Conservation (phyloP, 441 rosid genomes). For the Eruca vesicaria region DNA sequence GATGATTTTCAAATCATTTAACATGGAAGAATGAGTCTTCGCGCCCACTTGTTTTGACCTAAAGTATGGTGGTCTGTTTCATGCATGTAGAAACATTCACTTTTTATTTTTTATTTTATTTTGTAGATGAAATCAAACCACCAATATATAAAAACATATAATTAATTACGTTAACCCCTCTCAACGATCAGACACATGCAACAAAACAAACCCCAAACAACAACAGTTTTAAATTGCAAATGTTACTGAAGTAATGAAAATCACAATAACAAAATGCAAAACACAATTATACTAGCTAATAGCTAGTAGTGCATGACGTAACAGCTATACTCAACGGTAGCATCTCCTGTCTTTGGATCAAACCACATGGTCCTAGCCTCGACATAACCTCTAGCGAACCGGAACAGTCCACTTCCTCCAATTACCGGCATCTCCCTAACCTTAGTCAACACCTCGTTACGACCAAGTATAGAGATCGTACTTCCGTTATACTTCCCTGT, state of each 20-base stretch:
- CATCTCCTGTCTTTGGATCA: slow-evolving; percentile 42
- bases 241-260: too few species aligned
- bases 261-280: too few species aligned
- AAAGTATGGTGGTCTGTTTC: background rate
- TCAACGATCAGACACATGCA: too few species aligned
- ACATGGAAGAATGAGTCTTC: background rate
- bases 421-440: slow-evolving; percentile 67
- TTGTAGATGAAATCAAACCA: background rate
- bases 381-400: too few species aligned
- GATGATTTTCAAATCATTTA: background rate
- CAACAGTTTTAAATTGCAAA: too few species aligned
- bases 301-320: slow-evolving; percentile 61
- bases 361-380: slow-evolving; percentile 49
- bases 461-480: slow-evolving; percentile 53
- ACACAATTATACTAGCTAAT: too few species aligned
- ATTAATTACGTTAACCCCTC: too few species aligned
- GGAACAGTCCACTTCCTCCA: slow-evolving; percentile 65
- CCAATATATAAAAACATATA: too few species aligned
- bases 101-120: background rate
- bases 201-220: too few species aligned
- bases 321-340: slow-evolving; percentile 60
- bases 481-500: slow-evolving; percentile 77
- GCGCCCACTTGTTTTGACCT: slow-evolving; percentile 12
- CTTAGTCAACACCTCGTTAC: slow-evolving; percentile 37
- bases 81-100: background rate